Percentiles rank a stretch among this genome's conserved stretches.
Conservation (phyloP, 768 basidiomycete species). For the Lentinula boryana region DNA sequence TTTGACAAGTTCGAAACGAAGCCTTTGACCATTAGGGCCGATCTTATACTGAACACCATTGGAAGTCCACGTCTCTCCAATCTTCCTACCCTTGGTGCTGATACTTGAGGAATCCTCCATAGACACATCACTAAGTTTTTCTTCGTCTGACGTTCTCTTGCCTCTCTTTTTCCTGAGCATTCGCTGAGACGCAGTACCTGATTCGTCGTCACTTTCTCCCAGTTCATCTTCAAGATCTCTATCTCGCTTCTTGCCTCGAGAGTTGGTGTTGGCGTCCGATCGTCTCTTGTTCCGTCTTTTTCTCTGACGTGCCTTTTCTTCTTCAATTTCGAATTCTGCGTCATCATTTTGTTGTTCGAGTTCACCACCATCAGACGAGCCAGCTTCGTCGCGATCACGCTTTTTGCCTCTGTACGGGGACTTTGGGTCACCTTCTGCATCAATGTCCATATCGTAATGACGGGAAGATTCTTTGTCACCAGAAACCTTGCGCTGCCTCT, state of each 20-base stretch:
- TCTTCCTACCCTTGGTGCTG: constrained; percentile 47
- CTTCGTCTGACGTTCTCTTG: constrained; percentile 34
- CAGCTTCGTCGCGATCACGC: constrained; percentile 70
- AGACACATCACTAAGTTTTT: constrained; percentile 35
- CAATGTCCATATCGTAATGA: constrained; percentile 24
- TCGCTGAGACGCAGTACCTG: constrained; percentile 16
- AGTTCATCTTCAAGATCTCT: constrained; percentile 45
- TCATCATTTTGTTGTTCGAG: constrained; percentile 33
- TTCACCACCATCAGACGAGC: constrained; percentile 64
- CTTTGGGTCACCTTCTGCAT: constrained; percentile 27
- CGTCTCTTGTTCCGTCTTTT: constrained; percentile 52
- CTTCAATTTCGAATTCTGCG: constrained; percentile 31
- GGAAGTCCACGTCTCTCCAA: constrained; percentile 75
- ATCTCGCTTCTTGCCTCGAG: constrained; percentile 63
- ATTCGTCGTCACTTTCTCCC: constrained; percentile 36
- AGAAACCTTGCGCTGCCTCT: constrained; percentile 52
- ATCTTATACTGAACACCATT: constrained; percentile 70
- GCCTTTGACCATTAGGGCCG: constrained; percentile 59
- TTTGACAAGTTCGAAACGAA: constrained; percentile 68
- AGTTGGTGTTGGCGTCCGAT: constrained; percentile 28
- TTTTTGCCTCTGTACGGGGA: constrained; percentile 54
- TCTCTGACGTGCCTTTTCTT: constrained; percentile 37
- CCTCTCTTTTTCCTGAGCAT: constrained; percentile 48
- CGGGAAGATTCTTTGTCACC: constrained; percentile 29
- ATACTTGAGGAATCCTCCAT: constrained; percentile 45